Percentiles rank a stretch among this genome's conserved stretches.
Conservation (phyloP, 768 basidiomycete genomes). For the Tylopilus sp. region DNA sequence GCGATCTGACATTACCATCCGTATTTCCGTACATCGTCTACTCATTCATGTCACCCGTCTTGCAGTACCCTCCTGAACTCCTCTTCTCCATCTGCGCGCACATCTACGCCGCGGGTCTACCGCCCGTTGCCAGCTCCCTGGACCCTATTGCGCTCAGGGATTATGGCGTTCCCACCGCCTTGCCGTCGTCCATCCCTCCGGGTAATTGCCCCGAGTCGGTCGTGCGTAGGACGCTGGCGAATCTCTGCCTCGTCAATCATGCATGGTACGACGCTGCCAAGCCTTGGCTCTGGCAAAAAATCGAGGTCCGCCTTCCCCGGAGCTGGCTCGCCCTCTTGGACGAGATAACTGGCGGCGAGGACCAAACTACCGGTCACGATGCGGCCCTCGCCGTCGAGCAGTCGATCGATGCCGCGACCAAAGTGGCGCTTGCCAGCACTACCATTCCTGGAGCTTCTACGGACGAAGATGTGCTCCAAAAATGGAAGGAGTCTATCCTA, state of each 20-base stretch:
- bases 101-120: constrained; percentile 61
- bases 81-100: constrained; percentile 70
- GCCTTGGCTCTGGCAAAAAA: constrained; percentile 81
- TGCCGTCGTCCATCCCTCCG: constrained; percentile 74
- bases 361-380: constrained; percentile 44
- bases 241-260: constrained; percentile 72
- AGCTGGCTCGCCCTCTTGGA: constrained; percentile 82
- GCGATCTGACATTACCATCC: not conserved
- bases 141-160: constrained; percentile 59
- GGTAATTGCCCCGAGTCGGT: constrained; percentile 66
- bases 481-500: constrained; percentile 59
- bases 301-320: constrained; percentile 82
- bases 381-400: constrained; percentile 61
- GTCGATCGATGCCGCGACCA: constrained; percentile 65
- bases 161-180: constrained; percentile 48
- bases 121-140: constrained; percentile 53
- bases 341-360: constrained; percentile 71
- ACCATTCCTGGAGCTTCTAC: constrained; percentile 34
- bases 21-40: too few species aligned
- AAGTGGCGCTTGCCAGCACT: constrained; percentile 52
- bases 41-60: constrained; percentile 24
- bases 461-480: constrained; percentile 41
- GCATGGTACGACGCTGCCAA: constrained; percentile 81
- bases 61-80: constrained; percentile 67
- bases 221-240: constrained; percentile 61